Evolutionary conservation across 352 stramenopile genomes (phyloP).

Genomic region (Pythium phragmiticola): DNA sequence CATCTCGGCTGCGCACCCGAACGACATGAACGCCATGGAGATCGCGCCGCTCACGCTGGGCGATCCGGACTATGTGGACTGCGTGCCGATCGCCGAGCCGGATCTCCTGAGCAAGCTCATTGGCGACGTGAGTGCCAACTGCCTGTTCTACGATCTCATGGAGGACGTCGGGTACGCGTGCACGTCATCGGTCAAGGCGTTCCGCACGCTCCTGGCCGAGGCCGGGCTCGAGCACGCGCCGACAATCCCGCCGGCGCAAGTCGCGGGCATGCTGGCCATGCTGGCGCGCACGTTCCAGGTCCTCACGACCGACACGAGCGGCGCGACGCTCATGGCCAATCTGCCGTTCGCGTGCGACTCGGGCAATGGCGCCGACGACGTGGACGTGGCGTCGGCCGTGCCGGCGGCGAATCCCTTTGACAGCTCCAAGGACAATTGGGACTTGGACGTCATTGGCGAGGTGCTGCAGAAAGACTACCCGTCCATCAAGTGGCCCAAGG

Average conservation of each 20-base stretch:
- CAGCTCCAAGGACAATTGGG: conserved; percentile 59
- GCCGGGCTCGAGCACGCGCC: conserved; percentile 75
- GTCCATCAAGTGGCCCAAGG: conserved; percentile 86
- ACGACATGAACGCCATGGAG: conserved; percentile 83
- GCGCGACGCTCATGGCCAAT: conserved; percentile 78
- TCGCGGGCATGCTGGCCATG: conserved; percentile 89
- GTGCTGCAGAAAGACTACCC: conserved; percentile 83
- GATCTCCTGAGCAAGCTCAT: conserved; percentile 78
- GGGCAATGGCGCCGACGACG: conserved; percentile 21
- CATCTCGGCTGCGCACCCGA: conserved; percentile 82
- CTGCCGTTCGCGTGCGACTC: conserved; percentile 78
- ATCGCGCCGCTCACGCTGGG: conserved; percentile 85
- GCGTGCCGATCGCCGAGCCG: conserved; percentile 49
- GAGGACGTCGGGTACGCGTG: conserved; percentile 88
- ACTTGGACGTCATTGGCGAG: conserved; percentile 84
- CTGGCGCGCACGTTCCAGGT: conserved; percentile 77
- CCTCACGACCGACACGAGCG: conserved; percentile 61
- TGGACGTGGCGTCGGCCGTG: conserved; percentile 25
- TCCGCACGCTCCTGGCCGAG: conserved; percentile 82
- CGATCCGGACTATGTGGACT: conserved; percentile 86
- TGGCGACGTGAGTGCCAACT: conserved; percentile 71
- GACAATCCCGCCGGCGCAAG: conserved; percentile 82
- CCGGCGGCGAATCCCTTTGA: conserved; percentile 30
- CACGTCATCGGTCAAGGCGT: conserved; percentile 72
- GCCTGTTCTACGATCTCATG: conserved; percentile 90